phyloP scores from a whole-genome alignment of 768 basidiomycete genomes.

The Panellus pusillus region DNA sequence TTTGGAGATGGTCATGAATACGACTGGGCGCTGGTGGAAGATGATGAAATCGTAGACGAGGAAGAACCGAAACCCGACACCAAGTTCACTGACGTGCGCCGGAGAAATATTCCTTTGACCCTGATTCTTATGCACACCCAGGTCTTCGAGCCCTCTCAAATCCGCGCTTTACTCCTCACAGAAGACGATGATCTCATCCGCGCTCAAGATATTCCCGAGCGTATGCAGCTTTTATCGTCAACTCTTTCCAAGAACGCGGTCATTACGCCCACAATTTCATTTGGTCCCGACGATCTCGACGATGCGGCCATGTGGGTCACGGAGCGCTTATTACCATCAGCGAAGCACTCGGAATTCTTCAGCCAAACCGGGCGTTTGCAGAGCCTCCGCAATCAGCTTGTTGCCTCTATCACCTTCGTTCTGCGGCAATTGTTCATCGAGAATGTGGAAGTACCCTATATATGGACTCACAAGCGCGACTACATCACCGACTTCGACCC shows the following conservation, averaged over 20 bases:
- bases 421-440: constrained; percentile 84
- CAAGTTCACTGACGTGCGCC: constrained; percentile 78
- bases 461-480: constrained; percentile 92
- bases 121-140: constrained; percentile 31
- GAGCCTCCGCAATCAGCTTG: constrained; percentile 64
- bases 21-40: constrained; percentile 88
- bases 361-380: constrained; percentile 58
- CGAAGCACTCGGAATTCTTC: constrained; percentile 56
- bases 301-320: constrained; percentile 90
- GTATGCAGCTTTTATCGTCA: constrained; percentile 84
- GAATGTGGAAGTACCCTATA: constrained; percentile 91
- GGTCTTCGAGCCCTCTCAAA: constrained; percentile 99
- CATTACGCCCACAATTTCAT: constrained; percentile 44
- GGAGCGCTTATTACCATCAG: constrained; percentile 59
- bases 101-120: constrained; percentile 13
- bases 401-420: constrained; percentile 76
- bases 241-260: constrained; percentile 41
- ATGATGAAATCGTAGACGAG: constrained; percentile 58
- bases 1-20: constrained; percentile 97
- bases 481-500: constrained; percentile 83
- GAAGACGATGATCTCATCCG: constrained; percentile 94
- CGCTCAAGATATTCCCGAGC: constrained; percentile 87
- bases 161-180: constrained; percentile 82
- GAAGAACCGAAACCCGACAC: constrained; percentile 68
- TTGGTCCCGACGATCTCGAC: constrained; percentile 70